These are phyloP conservation scores for Abrus precatorius DNA, from an alignment of 306 rosid genomes.

Conservation along the genomic window DNA sequence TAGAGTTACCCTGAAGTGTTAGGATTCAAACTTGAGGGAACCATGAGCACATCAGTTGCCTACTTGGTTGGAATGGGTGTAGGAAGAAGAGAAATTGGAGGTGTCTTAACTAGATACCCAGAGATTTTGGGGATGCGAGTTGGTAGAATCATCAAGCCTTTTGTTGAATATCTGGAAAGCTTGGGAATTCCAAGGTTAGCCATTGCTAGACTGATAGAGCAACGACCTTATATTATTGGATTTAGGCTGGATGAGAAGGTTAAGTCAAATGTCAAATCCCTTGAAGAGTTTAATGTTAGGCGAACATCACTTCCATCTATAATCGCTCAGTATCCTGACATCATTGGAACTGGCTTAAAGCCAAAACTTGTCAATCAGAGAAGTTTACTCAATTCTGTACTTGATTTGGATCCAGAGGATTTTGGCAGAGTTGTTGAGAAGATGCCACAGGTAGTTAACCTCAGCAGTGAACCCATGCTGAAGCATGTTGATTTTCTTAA, in stretches of 20 bases:
- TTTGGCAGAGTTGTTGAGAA: constrained; percentile 86
- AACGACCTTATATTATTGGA: constrained; percentile 86
- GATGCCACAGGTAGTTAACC: constrained; percentile 95
- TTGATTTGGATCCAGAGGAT: constrained; percentile 69
- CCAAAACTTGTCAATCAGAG: constrained; percentile 72
- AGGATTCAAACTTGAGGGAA: constrained; percentile 98
- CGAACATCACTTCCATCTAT: constrained; percentile 69
- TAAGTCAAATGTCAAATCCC: constrained; percentile 81
- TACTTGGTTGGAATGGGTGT: constrained; percentile 93
- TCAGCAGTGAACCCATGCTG: constrained; percentile 69
- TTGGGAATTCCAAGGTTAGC: constrained; percentile 93
- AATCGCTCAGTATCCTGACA: constrained; percentile 90
- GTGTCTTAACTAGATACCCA: constrained; percentile 81
- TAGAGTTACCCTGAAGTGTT: constrained; percentile 90
- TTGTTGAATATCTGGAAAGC: constrained; percentile 83
- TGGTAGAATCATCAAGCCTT: constrained; percentile 87
- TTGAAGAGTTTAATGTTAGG: constrained; percentile 77
- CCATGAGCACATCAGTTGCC: constrained; percentile 98
- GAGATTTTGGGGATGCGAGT: constrained; percentile 98
- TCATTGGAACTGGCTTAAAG: constrained; percentile 79
- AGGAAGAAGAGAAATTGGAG: constrained; percentile 89
- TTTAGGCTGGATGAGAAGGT: constrained; percentile 81
- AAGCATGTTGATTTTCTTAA: constrained; percentile 83
- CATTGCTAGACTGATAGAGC: constrained; percentile 90
- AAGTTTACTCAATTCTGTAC: constrained; percentile 65